Evolutionary conservation across 2,329 filamentous ascomycete species (phyloP).

Genomic region (Chaetomium strumarium): DNA sequence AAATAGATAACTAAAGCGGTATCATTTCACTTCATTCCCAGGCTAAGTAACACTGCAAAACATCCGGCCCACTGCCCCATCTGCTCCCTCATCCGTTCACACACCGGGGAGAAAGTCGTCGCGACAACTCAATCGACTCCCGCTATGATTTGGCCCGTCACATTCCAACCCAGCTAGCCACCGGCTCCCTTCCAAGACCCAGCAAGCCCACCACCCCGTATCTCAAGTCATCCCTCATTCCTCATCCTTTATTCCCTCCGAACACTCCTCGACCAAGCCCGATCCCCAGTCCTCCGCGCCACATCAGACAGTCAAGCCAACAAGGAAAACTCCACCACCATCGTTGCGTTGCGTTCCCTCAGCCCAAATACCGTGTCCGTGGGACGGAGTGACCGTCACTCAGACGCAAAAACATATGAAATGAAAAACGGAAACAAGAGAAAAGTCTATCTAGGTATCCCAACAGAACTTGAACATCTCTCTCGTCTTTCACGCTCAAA

Average conservation of each 20-base stretch:
- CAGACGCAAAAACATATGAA: not conserved
- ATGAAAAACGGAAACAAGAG: not conserved
- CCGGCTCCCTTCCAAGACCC: not conserved
- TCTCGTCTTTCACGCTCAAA: too few relatives aligned
- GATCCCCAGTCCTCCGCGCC: too few relatives aligned
- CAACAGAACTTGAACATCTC: not conserved
- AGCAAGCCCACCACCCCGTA: not conserved
- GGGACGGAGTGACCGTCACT: not conserved
- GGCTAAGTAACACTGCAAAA: constrained; percentile 9
- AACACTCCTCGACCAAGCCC: too few relatives aligned
- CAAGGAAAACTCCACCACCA: not conserved
- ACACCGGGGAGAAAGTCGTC: not conserved
- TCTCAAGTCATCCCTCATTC: not conserved
- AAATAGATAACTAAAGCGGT: constrained; percentile 7
- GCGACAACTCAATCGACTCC: not conserved
- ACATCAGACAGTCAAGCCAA: not conserved
- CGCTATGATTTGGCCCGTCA: not conserved
- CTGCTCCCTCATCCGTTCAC: not conserved
- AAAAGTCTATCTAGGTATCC: constrained; percentile 7
- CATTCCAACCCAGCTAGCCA: not conserved
- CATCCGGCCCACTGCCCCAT: not conserved
- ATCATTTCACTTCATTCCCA: constrained; percentile 14
- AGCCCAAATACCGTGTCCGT: too few relatives aligned
- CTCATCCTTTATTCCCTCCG: not conserved
- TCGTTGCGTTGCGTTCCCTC: too few relatives aligned